Base-by-base conservation (phyloP, 1,284 basidiomycete species). In the Coriolopsis trogii region DNA sequence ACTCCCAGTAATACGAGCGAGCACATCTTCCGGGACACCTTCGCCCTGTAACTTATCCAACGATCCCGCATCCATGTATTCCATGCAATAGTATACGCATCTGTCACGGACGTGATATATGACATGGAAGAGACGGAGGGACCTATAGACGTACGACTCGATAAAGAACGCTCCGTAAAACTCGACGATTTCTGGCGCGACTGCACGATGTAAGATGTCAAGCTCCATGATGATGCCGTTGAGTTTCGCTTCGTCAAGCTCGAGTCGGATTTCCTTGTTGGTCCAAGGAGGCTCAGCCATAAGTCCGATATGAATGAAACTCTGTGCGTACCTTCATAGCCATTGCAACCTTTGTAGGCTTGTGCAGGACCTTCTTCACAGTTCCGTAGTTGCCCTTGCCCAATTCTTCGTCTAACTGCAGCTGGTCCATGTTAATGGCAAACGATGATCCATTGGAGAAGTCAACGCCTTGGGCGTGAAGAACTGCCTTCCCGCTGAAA, bases 91-190 rank as follows among this genome's bases (percentile, higher is more conserved):
- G 73, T 98, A 98, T 30, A 99, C 68, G 43, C 67, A 69, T 28
- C 67, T 69, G 20, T 31, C 7, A 13, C n/a, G 29, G 18, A 42
- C 2, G 16, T 42, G 24, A 46, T 30, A 26, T 24, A 26, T 26
- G 39, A 41, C 26, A 24, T 33, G 18, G 25, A 37, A 41, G 12
- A 29, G 18, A 38, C 20, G 6, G 18, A n/a, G 16, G 13, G 18
- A 24, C 16, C 13, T 37, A 31, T 3, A 3, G 3, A 63, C 96
- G 71, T 92, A 99, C 21, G 90, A 93, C 70, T 99, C 96, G 70
- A 98, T 95, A 70, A 98, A 98, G 77, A 99, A 99, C 3, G 96
- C 96, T 38, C 96, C 96, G 70, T 97, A 98, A 64, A 99, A 99
- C 62, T 98, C 96, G 67, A 99, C 93, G 60, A 99, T 98, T 68